A percentile compares a stretch with the other conserved stretches of the same genome.
These are phyloP conservation scores for Rachicladosporium sp. DNA, from an alignment of 2,329 filamentous ascomycete genomes.

Conservation along the genomic window DNA sequence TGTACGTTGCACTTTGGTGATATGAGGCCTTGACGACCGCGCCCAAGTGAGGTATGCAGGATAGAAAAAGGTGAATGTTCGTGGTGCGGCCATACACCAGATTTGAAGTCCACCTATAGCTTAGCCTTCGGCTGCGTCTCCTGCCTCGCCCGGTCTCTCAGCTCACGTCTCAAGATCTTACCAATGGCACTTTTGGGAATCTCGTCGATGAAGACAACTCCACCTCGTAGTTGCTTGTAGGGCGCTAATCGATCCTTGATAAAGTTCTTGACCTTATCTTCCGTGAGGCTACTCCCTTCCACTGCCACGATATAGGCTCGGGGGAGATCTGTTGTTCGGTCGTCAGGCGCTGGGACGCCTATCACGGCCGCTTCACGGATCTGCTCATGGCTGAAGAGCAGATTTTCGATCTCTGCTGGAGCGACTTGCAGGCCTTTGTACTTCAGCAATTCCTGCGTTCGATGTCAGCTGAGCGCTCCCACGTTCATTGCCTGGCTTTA, in stretches of 20 bases:
- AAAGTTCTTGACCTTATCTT: slow-evolving; percentile 30
- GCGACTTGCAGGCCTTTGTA: slow-evolving; percentile 35
- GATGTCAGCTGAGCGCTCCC: background rate
- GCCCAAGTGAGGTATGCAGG: too few species aligned
- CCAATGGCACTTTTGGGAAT: slow-evolving; percentile 37
- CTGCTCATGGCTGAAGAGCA: slow-evolving; percentile 29
- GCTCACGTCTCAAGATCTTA: slow-evolving; percentile 35
- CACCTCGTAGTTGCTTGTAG: slow-evolving; percentile 35
- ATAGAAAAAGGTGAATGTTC: too few species aligned
- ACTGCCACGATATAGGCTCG: slow-evolving; percentile 32
- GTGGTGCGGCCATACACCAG: too few species aligned
- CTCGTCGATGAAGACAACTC: slow-evolving; percentile 33
- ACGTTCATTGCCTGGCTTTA: too few species aligned
- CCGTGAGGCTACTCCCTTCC: slow-evolving; percentile 24
- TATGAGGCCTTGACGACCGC: background rate
- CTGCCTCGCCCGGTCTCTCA: slow-evolving; percentile 23
- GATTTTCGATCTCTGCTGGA: slow-evolving; percentile 36
- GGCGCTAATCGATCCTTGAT: slow-evolving; percentile 32
- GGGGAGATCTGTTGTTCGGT: slow-evolving; percentile 34
- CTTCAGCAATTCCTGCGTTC: slow-evolving; percentile 50
- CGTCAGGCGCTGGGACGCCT: slow-evolving; percentile 31
- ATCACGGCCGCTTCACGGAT: slow-evolving; percentile 35
- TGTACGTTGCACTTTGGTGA: background rate
- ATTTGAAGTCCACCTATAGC: background rate
- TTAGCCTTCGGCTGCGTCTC: slow-evolving; percentile 1